These are phyloP conservation scores for Vaccinium macrocarpon DNA, from an alignment of 148 eudicot species.

Conservation along the genomic window DNA sequence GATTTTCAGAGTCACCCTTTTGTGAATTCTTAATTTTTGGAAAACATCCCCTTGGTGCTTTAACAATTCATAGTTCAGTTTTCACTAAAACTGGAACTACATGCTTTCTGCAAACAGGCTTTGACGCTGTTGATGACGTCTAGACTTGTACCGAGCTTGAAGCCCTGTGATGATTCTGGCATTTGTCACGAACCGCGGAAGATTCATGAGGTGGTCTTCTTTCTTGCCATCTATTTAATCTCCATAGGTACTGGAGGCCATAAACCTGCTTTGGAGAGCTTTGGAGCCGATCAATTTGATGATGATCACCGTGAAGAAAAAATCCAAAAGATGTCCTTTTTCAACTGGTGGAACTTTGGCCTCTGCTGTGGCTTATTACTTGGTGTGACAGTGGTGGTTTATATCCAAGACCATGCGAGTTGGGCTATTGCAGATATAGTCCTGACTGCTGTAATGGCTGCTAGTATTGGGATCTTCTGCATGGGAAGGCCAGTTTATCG, in stretches of 20 bases:
- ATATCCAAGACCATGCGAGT: constrained; percentile 60
- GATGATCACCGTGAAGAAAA: constrained; percentile 58
- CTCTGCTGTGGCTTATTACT: constrained; percentile 62
- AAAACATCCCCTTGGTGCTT: neutral
- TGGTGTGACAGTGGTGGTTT: constrained; percentile 72
- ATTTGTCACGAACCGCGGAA: constrained; percentile 38
- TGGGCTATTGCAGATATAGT: constrained; percentile 61
- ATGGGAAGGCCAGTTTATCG: constrained; percentile 68
- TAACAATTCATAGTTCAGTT: neutral
- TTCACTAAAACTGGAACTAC: neutral
- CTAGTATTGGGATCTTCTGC: constrained; percentile 42
- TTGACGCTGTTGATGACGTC: constrained; percentile 59
- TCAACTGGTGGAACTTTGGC: constrained; percentile 81
- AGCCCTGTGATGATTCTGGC: constrained; percentile 40
- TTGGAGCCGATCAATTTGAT: constrained; percentile 88
- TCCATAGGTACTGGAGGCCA: constrained; percentile 82
- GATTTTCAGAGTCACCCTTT: neutral
- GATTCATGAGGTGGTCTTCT: constrained; percentile 53
- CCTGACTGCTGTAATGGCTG: constrained; percentile 42
- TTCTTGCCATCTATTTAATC: constrained; percentile 57
- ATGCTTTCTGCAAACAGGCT: constrained; percentile 40
- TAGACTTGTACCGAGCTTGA: constrained; percentile 46
- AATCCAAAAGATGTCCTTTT: constrained; percentile 63
- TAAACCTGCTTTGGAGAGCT: constrained; percentile 76
- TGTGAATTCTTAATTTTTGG: neutral